These are phyloP conservation scores for Penicillium subrubescens DNA, from an alignment of 495 filamentous ascomycete species.

Conservation along the genomic window DNA sequence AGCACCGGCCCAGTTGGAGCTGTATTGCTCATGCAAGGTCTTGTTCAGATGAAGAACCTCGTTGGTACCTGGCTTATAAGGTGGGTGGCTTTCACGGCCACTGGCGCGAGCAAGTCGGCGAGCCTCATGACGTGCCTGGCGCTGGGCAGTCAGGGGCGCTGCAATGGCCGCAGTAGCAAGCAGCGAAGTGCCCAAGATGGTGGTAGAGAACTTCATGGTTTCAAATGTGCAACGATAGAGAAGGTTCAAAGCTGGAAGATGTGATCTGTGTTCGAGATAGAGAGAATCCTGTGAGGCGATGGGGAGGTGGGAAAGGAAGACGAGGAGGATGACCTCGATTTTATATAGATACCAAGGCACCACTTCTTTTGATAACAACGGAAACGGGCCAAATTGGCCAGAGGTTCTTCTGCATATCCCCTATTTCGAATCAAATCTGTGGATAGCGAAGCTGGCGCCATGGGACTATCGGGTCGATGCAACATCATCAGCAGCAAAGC, in stretches of 20 bases:
- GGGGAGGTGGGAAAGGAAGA: neutral
- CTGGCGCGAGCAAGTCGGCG: slow-evolving; percentile 8
- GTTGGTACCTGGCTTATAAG: slow-evolving; percentile 29
- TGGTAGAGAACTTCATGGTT: slow-evolving; percentile 36
- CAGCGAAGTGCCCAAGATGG: slow-evolving; percentile 22
- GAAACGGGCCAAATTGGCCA: neutral
- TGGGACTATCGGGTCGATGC: slow-evolving; percentile 12
- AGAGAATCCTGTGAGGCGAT: neutral
- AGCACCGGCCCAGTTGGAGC: slow-evolving; percentile 58
- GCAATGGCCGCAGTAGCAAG: slow-evolving; percentile 29
- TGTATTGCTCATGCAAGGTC: slow-evolving; percentile 43
- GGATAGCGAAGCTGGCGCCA: neutral
- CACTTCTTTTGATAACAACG: neutral
- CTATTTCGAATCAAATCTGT: neutral
- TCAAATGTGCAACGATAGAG: neutral
- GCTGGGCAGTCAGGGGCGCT: slow-evolving; percentile 29
- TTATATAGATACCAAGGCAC: neutral
- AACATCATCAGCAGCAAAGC: slow-evolving; percentile 10
- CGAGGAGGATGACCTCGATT: neutral
- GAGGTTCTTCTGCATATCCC: neutral
- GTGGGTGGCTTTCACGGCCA: slow-evolving; percentile 22
- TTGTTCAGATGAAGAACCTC: slow-evolving; percentile 26
- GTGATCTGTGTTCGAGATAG: neutral
- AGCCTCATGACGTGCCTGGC: slow-evolving; percentile 16
- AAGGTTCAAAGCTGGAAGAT: neutral